A percentile compares a stretch with the other conserved stretches of the same genome.
phyloP scores from a whole-genome alignment of 202 grass and related monocot genomes.

The Zizania palustris region DNA sequence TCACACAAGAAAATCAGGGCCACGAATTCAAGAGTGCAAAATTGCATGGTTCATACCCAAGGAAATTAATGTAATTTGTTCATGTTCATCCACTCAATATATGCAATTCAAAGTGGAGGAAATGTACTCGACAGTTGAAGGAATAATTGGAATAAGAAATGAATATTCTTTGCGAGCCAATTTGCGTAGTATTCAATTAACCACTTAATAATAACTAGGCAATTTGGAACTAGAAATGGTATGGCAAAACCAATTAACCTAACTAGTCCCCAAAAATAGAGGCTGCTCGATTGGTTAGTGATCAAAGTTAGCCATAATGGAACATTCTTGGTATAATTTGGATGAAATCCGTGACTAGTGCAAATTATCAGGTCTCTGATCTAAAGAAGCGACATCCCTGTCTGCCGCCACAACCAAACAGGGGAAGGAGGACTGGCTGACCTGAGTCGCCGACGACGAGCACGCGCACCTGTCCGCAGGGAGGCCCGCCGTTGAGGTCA shows the following conservation, averaged over 20 bases:
- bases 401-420: neutral
- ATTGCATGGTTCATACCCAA: neutral
- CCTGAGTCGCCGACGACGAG: constrained; percentile 96
- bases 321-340: neutral
- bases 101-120: neutral
- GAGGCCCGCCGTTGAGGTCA: constrained; percentile 63
- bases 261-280: neutral
- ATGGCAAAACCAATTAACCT: neutral
- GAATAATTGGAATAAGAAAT: neutral
- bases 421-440: constrained; percentile 30
- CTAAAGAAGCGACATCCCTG: neutral
- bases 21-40: neutral
- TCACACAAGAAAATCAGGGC: neutral
- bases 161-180: constrained; percentile 6
- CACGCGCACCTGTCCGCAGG: constrained; percentile 87
- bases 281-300: neutral
- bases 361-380: neutral
- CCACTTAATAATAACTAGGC: neutral
- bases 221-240: neutral
- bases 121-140: neutral
- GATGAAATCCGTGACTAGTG: neutral
- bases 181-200: neutral
- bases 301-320: neutral
- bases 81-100: neutral
- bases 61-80: constrained; percentile 5